These are phyloP conservation scores for Astrothelium subdiscretum DNA, from an alignment of 495 filamentous ascomycete genomes.

Conservation along the genomic window DNA sequence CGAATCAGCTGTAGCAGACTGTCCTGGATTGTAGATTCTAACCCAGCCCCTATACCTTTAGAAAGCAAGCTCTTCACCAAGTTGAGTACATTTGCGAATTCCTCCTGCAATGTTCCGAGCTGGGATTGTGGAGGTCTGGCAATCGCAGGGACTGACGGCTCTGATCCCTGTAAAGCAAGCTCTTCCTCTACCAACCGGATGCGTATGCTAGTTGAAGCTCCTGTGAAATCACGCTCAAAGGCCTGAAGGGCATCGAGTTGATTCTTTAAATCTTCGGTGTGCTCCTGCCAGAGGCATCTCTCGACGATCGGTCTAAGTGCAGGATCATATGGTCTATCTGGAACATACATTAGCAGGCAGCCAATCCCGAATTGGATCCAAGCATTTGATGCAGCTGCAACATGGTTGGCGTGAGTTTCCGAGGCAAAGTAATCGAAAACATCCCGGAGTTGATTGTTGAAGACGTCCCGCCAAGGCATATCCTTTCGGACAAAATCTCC, in stretches of 20 bases:
- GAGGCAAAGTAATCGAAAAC: background rate
- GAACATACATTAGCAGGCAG: constrained; percentile 67
- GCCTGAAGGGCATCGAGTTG: constrained; percentile 49
- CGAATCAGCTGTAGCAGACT: constrained; percentile 59
- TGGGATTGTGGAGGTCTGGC: constrained; percentile 58
- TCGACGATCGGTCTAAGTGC: constrained; percentile 65
- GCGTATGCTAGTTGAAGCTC: constrained; percentile 51
- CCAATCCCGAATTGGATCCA: constrained; percentile 57
- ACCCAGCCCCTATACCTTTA: background rate
- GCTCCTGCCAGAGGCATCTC: constrained; percentile 48
- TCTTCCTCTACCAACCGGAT: constrained; percentile 47
- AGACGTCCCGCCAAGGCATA: background rate
- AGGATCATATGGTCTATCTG: constrained; percentile 77
- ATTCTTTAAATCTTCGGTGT: constrained; percentile 39
- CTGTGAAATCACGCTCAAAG: constrained; percentile 59
- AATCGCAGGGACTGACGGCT: constrained; percentile 50
- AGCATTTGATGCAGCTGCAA: constrained; percentile 26
- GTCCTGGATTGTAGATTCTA: constrained; percentile 34
- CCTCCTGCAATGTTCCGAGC: constrained; percentile 61
- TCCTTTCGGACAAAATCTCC: background rate
- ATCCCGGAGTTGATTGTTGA: background rate
- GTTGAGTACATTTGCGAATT: constrained; percentile 50
- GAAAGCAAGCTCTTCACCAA: background rate
- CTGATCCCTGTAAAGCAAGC: constrained; percentile 48
- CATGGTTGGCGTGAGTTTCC: background rate